phyloP scores from a whole-genome alignment of 2,329 filamentous ascomycete species.

The Ambrosiella beaveri region DNA sequence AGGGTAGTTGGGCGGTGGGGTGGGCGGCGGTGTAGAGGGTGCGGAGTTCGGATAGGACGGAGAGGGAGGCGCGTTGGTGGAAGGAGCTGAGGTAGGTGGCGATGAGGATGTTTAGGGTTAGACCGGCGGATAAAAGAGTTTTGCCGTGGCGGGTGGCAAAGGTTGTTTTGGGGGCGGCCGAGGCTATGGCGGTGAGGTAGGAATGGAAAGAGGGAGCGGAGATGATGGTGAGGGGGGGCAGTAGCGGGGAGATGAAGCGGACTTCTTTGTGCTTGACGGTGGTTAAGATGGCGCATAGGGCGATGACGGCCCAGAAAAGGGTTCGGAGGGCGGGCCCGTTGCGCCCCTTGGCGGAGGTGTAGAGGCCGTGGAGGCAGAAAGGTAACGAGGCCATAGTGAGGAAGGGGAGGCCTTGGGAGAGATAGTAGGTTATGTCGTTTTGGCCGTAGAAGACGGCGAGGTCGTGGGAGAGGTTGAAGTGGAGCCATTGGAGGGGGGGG shows the following conservation, averaged over 20 bases:
- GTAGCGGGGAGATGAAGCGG: constrained; percentile 84
- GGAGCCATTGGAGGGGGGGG: constrained; percentile 69
- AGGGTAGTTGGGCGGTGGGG: constrained; percentile 12
- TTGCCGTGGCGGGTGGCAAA: constrained; percentile 26
- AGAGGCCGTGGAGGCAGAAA: constrained; percentile 52
- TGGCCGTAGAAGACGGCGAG: constrained; percentile 83
- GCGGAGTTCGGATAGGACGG: constrained; percentile 61
- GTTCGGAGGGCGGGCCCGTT: constrained; percentile 29
- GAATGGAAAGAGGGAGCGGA: constrained; percentile 47
- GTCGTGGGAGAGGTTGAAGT: constrained; percentile 79
- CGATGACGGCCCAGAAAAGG: constrained; percentile 39
- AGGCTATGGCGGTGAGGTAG: constrained; percentile 39
- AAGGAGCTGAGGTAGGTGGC: constrained; percentile 56
- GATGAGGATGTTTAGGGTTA: constrained; percentile 52
- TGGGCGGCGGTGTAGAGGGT: constrained; percentile 42
- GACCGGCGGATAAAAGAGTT: constrained; percentile 35
- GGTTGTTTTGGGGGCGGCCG: constrained; percentile 18
- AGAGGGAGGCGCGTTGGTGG: constrained; percentile 67
- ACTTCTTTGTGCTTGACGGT: constrained; percentile 89
- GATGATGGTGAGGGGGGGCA: constrained; percentile 72
- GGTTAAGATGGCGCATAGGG: constrained; percentile 49
- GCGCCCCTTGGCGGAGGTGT: constrained; percentile 24
- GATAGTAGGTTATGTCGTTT: constrained; percentile 85
- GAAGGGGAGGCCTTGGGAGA: constrained; percentile 75
- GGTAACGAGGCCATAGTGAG: constrained; percentile 71